Percentiles rank a stretch among this genome's conserved stretches.
Evolutionary conservation across 1,139 yeast species (phyloP).

Genomic region (Pichia sp.): DNA sequence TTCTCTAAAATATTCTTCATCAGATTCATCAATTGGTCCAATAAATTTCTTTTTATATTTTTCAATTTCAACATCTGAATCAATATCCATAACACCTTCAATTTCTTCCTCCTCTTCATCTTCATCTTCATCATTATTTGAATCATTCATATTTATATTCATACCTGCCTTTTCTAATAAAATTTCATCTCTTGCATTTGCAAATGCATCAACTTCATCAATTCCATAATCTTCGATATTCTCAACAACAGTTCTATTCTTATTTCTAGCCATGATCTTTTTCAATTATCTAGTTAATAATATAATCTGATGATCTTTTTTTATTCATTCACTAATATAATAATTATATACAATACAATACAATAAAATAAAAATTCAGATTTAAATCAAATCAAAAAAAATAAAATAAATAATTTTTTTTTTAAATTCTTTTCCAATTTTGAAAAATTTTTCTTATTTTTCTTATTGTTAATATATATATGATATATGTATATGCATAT

Average conservation of each 20-base stretch:
- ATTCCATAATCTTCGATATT: constrained; percentile 34
- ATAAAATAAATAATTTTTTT: no score
- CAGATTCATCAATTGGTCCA: constrained; percentile 31
- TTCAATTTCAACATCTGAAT: constrained; percentile 27
- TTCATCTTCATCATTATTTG: constrained; percentile 33
- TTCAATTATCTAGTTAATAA: no score
- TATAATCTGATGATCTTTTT: no score
- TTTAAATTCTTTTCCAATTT: no score
- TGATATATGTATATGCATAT: no score
- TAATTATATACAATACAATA: no score
- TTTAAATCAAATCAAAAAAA: no score
- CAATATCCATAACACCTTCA: constrained; percentile 22
- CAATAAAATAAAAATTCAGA: no score
- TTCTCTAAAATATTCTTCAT: constrained; percentile 30
- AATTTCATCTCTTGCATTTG: constrained; percentile 57
- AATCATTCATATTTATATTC: constrained; percentile 30
- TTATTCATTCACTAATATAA: no score
- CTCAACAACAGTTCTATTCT: constrained; percentile 17
- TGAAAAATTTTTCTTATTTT: no score
- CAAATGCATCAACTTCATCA: constrained; percentile 70
- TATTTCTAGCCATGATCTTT: constrained; percentile 14
- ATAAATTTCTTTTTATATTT: constrained; percentile 28
- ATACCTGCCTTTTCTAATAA: constrained; percentile 50
- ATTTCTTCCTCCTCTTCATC: constrained; percentile 26
- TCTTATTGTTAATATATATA: no score